phyloP scores from a whole-genome alignment of 768 basidiomycete genomes.

The Lyophyllum atratum region DNA sequence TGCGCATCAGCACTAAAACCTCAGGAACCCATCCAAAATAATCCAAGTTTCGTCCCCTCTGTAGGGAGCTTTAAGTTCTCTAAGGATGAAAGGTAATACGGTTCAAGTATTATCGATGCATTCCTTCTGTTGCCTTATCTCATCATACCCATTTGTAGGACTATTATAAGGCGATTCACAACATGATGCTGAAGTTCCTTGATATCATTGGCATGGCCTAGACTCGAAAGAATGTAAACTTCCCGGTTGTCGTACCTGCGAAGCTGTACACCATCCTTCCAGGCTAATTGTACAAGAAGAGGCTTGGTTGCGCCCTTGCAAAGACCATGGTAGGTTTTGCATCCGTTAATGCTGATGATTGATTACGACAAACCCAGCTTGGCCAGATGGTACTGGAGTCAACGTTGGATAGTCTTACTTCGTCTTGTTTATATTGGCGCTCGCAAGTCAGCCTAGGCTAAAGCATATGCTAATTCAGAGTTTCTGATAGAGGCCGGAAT shows the following conservation, averaged over 20 bases:
- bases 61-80: slow-evolving; percentile 43
- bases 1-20: slow-evolving; percentile 32
- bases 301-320: slow-evolving; percentile 38
- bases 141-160: slow-evolving; percentile 32
- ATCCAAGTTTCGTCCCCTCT: slow-evolving; percentile 35
- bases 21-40: slow-evolving; percentile 29
- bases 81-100: slow-evolving; percentile 36
- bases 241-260: slow-evolving; percentile 44
- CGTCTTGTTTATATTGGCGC: slow-evolving; percentile 5
- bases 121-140: background rate
- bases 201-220: slow-evolving; percentile 39
- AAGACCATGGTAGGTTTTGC: slow-evolving; percentile 48
- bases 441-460: slow-evolving; percentile 1
- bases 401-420: background rate
- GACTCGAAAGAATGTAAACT: slow-evolving; percentile 22
- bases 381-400: slow-evolving; percentile 20
- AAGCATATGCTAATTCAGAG: slow-evolving; percentile 25
- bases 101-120: slow-evolving; percentile 35
- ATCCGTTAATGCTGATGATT: slow-evolving; percentile 43
- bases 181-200: slow-evolving; percentile 32
- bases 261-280: slow-evolving; percentile 48
- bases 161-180: slow-evolving; percentile 38
- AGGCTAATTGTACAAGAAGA: slow-evolving; percentile 51
- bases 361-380: slow-evolving; percentile 39
- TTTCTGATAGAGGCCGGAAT: slow-evolving; percentile 43